A percentile compares a stretch with the other conserved stretches of the same genome.
Evolutionary conservation across 1,139 yeast genomes (phyloP).

Genomic region (Yamadazyma taylorii): DNA sequence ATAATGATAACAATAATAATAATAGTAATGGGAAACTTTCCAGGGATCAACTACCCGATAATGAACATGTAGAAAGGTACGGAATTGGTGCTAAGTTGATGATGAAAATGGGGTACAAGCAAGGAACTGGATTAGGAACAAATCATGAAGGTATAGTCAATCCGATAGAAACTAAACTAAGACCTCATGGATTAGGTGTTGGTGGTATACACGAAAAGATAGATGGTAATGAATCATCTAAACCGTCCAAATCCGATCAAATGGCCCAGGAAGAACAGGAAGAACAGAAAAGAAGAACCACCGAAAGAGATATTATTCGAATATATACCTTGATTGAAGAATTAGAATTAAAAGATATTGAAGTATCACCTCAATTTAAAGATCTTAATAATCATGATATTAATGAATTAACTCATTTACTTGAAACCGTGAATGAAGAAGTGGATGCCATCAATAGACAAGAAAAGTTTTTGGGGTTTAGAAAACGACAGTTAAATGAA

Average conservation of each 20-base stretch:
- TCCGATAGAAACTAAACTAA: conserved; percentile 70
- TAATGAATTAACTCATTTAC: conserved; percentile 13
- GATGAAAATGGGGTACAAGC: conserved; percentile 82
- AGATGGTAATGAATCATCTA: conserved; percentile 12
- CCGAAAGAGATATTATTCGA: conserved; percentile 10
- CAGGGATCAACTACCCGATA: background rate
- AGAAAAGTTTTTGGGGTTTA: conserved; percentile 21
- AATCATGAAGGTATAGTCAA: conserved; percentile 68
- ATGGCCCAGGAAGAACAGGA: conserved; percentile 21
- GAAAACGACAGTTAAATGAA: conserved; percentile 14
- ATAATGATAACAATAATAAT: background rate
- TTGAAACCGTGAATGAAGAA: conserved; percentile 18
- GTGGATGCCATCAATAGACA: conserved; percentile 19
- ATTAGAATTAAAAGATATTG: conserved; percentile 26
- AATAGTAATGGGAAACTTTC: background rate
- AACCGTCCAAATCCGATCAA: no score
- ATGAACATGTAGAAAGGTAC: conserved; percentile 32
- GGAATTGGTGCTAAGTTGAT: conserved; percentile 86
- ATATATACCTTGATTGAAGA: conserved; percentile 28
- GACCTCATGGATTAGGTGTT: conserved; percentile 72
- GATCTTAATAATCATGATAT: conserved; percentile 13
- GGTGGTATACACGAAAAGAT: conserved; percentile 52
- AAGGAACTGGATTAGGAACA: conserved; percentile 81
- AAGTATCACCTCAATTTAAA: conserved; percentile 29
- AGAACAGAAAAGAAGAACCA: background rate